Evolutionary conservation across 2,329 filamentous ascomycete species (phyloP).

Genomic region (Trichoderma sp.): DNA sequence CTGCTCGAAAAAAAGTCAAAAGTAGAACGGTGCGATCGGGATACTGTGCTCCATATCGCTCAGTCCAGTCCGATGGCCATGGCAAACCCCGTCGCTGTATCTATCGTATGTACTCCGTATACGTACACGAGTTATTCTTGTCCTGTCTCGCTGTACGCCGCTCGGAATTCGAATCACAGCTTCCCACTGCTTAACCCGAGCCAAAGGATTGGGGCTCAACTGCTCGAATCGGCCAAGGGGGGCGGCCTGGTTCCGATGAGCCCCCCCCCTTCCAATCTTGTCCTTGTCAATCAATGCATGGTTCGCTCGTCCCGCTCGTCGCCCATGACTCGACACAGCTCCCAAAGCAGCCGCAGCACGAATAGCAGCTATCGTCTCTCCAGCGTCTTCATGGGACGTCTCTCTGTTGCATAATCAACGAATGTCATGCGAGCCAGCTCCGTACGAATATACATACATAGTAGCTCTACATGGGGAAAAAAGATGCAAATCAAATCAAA

Average conservation of each 20-base stretch:
- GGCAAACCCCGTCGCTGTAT: neutral
- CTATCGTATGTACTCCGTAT: neutral
- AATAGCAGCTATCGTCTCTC: neutral
- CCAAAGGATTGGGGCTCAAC: neutral
- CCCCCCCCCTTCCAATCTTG: neutral
- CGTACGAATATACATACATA: neutral
- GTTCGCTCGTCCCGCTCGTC: slow-evolving; percentile 4
- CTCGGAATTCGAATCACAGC: slow-evolving; percentile 6
- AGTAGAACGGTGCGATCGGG: neutral
- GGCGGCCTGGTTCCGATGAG: neutral
- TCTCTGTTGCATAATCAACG: neutral
- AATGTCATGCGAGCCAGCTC: neutral
- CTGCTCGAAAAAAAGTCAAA: neutral
- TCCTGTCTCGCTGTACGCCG: neutral
- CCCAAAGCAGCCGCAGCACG: slow-evolving; percentile 2
- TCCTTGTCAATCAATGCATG: neutral
- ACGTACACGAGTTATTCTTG: neutral
- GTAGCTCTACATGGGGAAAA: neutral
- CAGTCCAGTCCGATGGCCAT: neutral
- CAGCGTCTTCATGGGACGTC: neutral
- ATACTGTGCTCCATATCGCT: neutral
- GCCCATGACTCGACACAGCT: slow-evolving; percentile 4
- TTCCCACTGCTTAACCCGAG: neutral
- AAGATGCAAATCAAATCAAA: neutral
- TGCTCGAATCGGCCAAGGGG: slow-evolving; percentile 3